Evolutionary conservation across 2,329 filamentous ascomycete genomes (phyloP), one percentile per base, ranked within the genome.

Genomic region (Scedosporium apiospermum): DNA sequence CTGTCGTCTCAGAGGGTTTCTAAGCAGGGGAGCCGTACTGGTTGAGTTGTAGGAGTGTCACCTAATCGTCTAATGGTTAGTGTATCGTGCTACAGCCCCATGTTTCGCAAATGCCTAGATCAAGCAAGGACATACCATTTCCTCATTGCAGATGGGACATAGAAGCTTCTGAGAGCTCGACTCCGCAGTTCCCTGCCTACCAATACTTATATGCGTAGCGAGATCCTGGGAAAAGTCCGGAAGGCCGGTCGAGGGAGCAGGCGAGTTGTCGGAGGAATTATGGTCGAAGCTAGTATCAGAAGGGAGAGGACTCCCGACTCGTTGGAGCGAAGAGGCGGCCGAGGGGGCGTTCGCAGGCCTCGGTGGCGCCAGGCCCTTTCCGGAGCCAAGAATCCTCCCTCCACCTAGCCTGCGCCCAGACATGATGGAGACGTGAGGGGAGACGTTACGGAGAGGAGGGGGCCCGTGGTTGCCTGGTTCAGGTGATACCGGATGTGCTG

Each of bases 131-230:
- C 41, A 61, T 78, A 95, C 92, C 95, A 99, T 99, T 75, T 97
- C 93, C 77, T 98, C 96, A 68, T 88, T 92, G 76, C 95, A 99
- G 72, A 99, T 99, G n/a, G 95, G 95, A 74, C 95, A 99, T 62
- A 93, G 86, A 64, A 99, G 85, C 73, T 84, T 84, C 66, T 84
- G 84, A 61, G 85, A 82, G 58, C 77, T 80, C 66, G 82, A 81
- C 65, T 78, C 81, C 80, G 61, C 82, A 79, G 18, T 81, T 78
- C 23, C 77, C 80, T 21, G 79, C 7, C 76, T 76, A 14, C 77
- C 82, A n/a, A 95, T 77, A 62, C 89, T 92, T 69, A 97, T 88
- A 70, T 90, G 89, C 62, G 91, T 90, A 44, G 85, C 84, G 61
- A 97, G 83, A 71, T 96, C 92, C 71, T 93, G 91, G 12, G 83